Percentiles rank a stretch among this genome's conserved stretches.
Evolutionary conservation across 2,329 filamentous ascomycete species (phyloP).

Genomic region (Botryotinia convoluta): DNA sequence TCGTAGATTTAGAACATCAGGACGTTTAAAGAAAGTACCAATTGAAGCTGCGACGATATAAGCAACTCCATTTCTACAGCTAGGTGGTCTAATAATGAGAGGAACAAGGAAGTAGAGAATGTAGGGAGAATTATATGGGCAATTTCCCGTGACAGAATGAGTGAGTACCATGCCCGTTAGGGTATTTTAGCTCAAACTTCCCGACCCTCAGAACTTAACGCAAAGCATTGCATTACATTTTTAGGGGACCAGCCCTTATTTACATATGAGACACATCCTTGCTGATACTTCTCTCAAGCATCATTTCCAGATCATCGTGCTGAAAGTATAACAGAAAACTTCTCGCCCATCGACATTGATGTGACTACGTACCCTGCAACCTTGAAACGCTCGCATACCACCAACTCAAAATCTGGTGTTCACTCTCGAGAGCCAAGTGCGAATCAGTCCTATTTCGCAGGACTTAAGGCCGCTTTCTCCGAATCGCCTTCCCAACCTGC

Average conservation of each 20-base stretch:
- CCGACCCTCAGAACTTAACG: constrained; percentile 8
- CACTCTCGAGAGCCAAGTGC: constrained; percentile 31
- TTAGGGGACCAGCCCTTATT: not conserved
- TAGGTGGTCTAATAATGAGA: not conserved
- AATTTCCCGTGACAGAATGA: constrained; percentile 19
- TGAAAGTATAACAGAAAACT: constrained; percentile 32
- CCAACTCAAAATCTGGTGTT: constrained; percentile 27
- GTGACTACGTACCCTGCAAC: constrained; percentile 32
- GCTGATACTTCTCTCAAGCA: constrained; percentile 32
- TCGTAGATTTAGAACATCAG: not conserved
- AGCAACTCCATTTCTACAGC: not conserved
- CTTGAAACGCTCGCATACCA: constrained; percentile 34
- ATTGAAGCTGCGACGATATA: not conserved
- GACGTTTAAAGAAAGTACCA: not conserved
- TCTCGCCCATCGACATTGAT: constrained; percentile 34
- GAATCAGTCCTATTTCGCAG: constrained; percentile 26
- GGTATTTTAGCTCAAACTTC: constrained; percentile 14
- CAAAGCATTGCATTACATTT: constrained; percentile 13
- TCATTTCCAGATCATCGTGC: constrained; percentile 31
- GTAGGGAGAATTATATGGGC: constrained; percentile 3
- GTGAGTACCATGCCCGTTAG: constrained; percentile 15
- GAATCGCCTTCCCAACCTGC: constrained; percentile 30
- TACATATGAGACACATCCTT: constrained; percentile 23
- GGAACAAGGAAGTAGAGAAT: constrained; percentile 1
- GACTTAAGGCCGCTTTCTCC: constrained; percentile 24